phyloP scores from a whole-genome alignment of 2,329 filamentous ascomycete genomes.

The Neocucurbitaria cava region DNA sequence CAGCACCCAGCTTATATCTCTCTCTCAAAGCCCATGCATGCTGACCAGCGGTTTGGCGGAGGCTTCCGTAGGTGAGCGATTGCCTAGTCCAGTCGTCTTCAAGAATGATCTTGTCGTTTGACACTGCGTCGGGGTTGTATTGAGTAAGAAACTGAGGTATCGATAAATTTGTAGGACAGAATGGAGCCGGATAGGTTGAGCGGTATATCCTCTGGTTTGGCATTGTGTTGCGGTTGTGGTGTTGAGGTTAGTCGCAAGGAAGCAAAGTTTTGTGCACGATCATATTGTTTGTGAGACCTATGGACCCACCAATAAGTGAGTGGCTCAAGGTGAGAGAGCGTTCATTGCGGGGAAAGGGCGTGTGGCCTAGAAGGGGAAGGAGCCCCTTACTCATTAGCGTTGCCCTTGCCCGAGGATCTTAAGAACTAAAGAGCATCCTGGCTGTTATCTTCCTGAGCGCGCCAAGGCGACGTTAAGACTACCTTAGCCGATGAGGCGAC shows the following conservation, averaged over 20 bases:
- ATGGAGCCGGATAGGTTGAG: constrained; percentile 20
- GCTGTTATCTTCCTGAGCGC: not conserved
- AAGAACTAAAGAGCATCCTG: not conserved
- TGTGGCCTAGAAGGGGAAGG: not conserved
- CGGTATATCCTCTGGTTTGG: constrained; percentile 12
- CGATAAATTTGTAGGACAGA: constrained; percentile 19
- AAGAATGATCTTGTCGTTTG: constrained; percentile 18
- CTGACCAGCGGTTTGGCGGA: constrained; percentile 3
- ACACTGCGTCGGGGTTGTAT: constrained; percentile 25
- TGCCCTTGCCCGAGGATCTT: not conserved
- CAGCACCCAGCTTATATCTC: constrained; percentile 11
- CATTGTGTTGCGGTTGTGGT: constrained; percentile 2
- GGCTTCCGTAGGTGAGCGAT: constrained; percentile 20
- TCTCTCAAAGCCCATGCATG: constrained; percentile 14
- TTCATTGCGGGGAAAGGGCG: not conserved
- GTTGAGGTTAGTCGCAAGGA: not conserved
- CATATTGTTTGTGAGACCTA: constrained; percentile 2
- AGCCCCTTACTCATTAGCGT: not conserved
- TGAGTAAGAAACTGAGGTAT: constrained; percentile 21
- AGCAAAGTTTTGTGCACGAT: not conserved
- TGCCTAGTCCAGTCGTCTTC: constrained; percentile 28
- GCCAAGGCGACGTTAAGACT: not conserved
- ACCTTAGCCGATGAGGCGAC: not conserved
- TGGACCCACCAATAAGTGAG: not conserved
- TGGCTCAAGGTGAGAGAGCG: no score